Evolutionary conservation across 2,329 filamentous ascomycete genomes (phyloP), one percentile per base, ranked within the genome.

Genomic region (Aspergillus transmontanensis): DNA sequence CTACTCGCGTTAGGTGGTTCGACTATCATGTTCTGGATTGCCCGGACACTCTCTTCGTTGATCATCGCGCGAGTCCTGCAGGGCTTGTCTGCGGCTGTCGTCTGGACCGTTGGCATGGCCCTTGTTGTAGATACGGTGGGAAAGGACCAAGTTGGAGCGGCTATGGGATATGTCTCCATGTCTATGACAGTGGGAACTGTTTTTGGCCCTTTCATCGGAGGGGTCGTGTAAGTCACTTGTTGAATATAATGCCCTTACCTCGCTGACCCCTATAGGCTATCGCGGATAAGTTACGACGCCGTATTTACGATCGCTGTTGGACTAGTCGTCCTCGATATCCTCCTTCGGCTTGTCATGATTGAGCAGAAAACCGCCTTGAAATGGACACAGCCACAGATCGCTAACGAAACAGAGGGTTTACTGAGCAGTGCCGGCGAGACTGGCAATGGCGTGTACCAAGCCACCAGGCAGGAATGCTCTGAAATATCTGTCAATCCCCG

Each of bases 61-160:
- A 75, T 82, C 0, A 65, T 84, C 54, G 86, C 86, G 11, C 79
- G 87, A 21, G 72, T 84, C 0, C 72, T 88, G 5, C 87, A 89
- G 69, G 87, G 87, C 0, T 73, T 86, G 16, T 86, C 84, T 36
- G 84, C 80, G 2, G 85, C 83, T 0, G 82, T 87, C 7, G 86
- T 89, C 1, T 89, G 87, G 86, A 87, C 84, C 0, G 83, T 87
- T 32, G 85, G 86, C 2, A 75, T 88, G 21, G 85, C 87, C 0
- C 78, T 89, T 58, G 79, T 86, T 39, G 75, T 87, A 6, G 87
- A 89, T 70, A 88, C 85, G 1, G 86, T 89, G 4, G 83, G 83
- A 0, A 80, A 78, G 3, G 80, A 85, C 55, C 84, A 87, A 39
- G 69, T 89, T 46, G 87, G 87, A 2, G 85, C 85, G 66, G 86